These are phyloP conservation scores for Pythium plurisporium DNA, from an alignment of 352 stramenopile genomes.

Conservation along the genomic window DNA sequence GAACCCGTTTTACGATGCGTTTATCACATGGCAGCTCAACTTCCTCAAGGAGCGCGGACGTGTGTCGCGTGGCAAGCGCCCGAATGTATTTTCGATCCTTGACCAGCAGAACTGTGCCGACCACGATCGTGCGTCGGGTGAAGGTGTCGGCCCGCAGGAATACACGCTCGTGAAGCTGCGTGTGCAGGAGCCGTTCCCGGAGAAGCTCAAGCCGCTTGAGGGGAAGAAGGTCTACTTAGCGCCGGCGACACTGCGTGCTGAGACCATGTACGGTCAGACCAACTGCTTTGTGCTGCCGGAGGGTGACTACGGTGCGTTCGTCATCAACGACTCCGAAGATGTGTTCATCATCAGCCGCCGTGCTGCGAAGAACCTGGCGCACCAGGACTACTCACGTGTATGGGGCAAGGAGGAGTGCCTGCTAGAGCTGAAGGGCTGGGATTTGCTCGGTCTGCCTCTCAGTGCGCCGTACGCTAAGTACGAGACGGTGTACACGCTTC, in stretches of 20 bases:
- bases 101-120: conserved; percentile 99
- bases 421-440: conserved; percentile 92
- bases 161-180: conserved; percentile 99
- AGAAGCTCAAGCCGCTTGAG: conserved; percentile 67
- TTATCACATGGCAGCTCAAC: conserved; percentile 99
- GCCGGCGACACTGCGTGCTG: conserved; percentile 96
- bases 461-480: conserved; percentile 95
- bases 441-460: conserved; percentile 96
- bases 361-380: conserved; percentile 92
- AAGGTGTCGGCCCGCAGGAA: conserved; percentile 98
- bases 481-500: conserved; percentile 99
- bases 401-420: conserved; percentile 89
- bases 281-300: conserved; percentile 99
- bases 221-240: conserved; percentile 96
- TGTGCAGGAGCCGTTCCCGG: conserved; percentile 78
- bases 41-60: conserved; percentile 90
- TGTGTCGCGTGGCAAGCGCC: conserved; percentile 93
- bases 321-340: conserved; percentile 91
- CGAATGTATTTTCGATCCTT: conserved; percentile 97
- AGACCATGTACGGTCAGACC: conserved; percentile 99
- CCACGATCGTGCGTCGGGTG: conserved; percentile 97
- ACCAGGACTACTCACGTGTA: conserved; percentile 90
- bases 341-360: conserved; percentile 95
- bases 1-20: conserved; percentile 99
- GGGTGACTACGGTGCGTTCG: conserved; percentile 98